phyloP scores from a whole-genome alignment of 805 yeast species.

The Saturnispora hagleri region DNA sequence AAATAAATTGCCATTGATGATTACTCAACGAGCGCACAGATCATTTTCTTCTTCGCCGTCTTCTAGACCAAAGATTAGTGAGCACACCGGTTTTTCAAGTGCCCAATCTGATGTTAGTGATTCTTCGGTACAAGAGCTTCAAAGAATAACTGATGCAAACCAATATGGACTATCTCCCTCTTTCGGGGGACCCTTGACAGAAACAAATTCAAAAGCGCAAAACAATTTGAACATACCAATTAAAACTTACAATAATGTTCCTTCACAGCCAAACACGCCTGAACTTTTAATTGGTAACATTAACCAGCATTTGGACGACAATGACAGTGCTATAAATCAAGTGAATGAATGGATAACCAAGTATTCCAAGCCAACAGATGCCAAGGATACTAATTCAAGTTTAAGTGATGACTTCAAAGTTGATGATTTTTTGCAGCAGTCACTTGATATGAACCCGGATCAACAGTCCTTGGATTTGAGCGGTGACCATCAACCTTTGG shows the following conservation, averaged over 20 bases:
- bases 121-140: constrained; percentile 2
- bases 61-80: not conserved
- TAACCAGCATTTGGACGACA: constrained; percentile 38
- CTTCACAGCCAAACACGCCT: constrained; percentile 9
- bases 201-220: not conserved
- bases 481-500: constrained; percentile 10
- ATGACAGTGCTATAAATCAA: constrained; percentile 45
- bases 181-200: not conserved
- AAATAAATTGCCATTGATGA: constrained; percentile 19
- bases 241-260: not conserved
- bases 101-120: constrained; percentile 7
- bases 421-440: constrained; percentile 24
- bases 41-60: constrained; percentile 7
- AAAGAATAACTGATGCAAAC: not conserved
- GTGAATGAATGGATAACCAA: constrained; percentile 46
- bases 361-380: constrained; percentile 6
- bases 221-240: constrained; percentile 3
- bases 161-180: not conserved
- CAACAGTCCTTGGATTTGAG: constrained; percentile 10
- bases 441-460: constrained; percentile 12
- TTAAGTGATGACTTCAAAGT: constrained; percentile 6
- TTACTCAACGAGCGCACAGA: constrained; percentile 22
- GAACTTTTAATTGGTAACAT: constrained; percentile 30
- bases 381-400: constrained; percentile 11
- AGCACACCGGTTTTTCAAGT: not conserved